These are phyloP conservation scores for Straminergon stramineum DNA, from an alignment of 225 moss, liverwort and hornwort genomes.

Conservation along the genomic window DNA sequence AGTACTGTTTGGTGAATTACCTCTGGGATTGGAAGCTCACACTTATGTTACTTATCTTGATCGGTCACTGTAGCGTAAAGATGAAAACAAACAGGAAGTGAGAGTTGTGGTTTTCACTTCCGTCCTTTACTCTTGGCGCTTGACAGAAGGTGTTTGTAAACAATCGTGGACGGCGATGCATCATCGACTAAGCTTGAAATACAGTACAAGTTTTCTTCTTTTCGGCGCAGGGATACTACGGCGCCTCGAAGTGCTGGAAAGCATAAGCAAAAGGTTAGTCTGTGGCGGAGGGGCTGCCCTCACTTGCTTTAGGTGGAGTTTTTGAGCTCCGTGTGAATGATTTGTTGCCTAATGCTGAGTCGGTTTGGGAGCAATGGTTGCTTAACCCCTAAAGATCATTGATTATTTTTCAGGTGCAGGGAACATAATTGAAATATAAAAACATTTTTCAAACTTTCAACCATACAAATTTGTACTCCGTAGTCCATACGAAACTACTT, in stretches of 20 bases:
- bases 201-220: not conserved
- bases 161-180: not conserved
- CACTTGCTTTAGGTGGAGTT: not conserved
- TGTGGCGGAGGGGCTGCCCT: not conserved
- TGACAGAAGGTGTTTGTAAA: not conserved
- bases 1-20: not conserved
- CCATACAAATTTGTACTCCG: rapidly evolving
- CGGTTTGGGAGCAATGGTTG: not conserved
- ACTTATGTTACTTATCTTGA: not conserved
- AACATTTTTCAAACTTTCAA: not conserved
- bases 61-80: not conserved
- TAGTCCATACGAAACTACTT: not conserved
- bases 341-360: not conserved
- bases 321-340: not conserved
- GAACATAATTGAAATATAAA: not conserved
- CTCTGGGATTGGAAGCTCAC: not conserved
- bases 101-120: not conserved
- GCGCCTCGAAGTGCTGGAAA: not conserved
- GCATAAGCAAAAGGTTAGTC: not conserved
- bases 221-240: not conserved
- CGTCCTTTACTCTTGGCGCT: not conserved
- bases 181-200: not conserved
- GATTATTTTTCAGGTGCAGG: not conserved
- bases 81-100: not conserved
- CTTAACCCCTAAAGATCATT: not conserved